Conservation (phyloP, 345 rosid genomes). For the Triadica sebifera region DNA sequence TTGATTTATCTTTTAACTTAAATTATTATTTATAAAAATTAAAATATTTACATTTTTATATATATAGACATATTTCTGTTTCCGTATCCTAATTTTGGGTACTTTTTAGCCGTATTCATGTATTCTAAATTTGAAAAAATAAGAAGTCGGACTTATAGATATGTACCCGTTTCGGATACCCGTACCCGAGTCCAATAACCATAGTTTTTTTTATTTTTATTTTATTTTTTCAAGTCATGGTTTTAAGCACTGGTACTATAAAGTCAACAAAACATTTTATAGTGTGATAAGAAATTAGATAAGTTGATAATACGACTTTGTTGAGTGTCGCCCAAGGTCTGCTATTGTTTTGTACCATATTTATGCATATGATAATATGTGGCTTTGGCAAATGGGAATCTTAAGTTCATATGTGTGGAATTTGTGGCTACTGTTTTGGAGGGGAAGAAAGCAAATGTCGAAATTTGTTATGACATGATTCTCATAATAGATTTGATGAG, state of each 20-base stretch:
- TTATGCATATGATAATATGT: background rate
- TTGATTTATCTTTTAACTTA: too few relatives aligned
- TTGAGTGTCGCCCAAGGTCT: background rate
- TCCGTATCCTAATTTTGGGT: too few relatives aligned
- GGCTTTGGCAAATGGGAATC: background rate
- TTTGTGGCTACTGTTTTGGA: background rate
- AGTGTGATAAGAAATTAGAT: background rate
- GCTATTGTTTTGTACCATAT: background rate
- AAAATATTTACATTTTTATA: too few relatives aligned
- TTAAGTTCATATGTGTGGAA: background rate
- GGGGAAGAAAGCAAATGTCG: background rate
- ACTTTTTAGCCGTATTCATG: too few relatives aligned
- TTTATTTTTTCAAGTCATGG: background rate
- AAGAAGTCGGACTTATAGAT: too few relatives aligned
- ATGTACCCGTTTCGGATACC: too few relatives aligned
- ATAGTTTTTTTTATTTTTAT: too few relatives aligned
- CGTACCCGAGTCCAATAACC: too few relatives aligned
- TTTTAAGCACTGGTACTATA: background rate
- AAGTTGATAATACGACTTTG: background rate
- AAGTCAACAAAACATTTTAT: background rate
- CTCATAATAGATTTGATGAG: background rate
- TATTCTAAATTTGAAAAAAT: too few relatives aligned
- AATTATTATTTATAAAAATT: too few relatives aligned
- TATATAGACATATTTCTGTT: too few relatives aligned
- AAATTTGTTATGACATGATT: background rate